These are phyloP conservation scores for Centrapalus pauciflorus DNA, from an alignment of 129 eudicot species.

Conservation along the genomic window DNA sequence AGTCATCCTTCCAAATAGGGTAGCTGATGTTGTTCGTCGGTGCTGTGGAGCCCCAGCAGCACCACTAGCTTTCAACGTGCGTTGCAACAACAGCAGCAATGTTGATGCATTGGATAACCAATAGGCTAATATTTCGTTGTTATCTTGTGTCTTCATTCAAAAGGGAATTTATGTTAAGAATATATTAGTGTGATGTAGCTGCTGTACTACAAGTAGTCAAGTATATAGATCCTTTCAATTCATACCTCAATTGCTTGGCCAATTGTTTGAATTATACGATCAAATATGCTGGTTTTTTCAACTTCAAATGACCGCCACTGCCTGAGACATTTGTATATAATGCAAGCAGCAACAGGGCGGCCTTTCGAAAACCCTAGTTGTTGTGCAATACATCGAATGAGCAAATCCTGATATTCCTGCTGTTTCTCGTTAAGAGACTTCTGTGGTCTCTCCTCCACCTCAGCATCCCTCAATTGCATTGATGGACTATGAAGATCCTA, in stretches of 20 bases:
- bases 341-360: constrained; percentile 89
- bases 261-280: constrained; percentile 82
- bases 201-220: neutral
- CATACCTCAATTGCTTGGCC: constrained; percentile 90
- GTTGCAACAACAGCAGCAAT: constrained; percentile 66
- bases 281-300: constrained; percentile 87
- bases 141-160: constrained; percentile 70
- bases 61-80: constrained; percentile 81
- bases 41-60: constrained; percentile 82
- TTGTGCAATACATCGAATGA: constrained; percentile 86
- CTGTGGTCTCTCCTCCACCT: constrained; percentile 82
- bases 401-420: constrained; percentile 93
- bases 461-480: constrained; percentile 42
- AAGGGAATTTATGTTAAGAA: constrained; percentile 11
- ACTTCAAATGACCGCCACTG: constrained; percentile 92
- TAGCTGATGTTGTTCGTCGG: constrained; percentile 64
- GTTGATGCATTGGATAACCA: constrained; percentile 94
- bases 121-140: constrained; percentile 77
- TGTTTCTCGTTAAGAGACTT: constrained; percentile 93
- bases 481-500: constrained; percentile 74
- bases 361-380: constrained; percentile 84
- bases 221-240: neutral
- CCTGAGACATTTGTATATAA: constrained; percentile 84
- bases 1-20: constrained; percentile 84
- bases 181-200: neutral